phyloP scores from a whole-genome alignment of 345 rosid genomes.

The Salix koriyanagi region DNA sequence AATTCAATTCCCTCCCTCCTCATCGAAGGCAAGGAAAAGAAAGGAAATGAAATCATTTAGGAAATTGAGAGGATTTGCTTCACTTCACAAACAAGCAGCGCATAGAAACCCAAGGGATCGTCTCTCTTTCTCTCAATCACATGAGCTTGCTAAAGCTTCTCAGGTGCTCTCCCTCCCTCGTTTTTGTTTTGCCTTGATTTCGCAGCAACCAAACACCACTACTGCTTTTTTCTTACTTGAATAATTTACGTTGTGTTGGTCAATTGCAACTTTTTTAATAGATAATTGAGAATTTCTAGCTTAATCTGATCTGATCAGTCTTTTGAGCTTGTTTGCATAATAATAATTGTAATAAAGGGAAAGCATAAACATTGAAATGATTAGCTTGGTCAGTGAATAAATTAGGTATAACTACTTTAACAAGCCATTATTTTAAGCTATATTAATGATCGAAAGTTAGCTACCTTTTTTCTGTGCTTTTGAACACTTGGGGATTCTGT shows the following conservation, averaged over 20 bases:
- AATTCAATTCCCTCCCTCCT: not conserved
- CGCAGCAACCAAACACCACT: not conserved
- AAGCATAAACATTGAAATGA: not conserved
- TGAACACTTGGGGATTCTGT: not conserved
- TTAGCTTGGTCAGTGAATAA: not conserved
- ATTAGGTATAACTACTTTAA: not conserved
- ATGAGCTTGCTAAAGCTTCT: constrained; percentile 74
- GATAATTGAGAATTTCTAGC: not conserved
- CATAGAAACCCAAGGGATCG: constrained; percentile 47
- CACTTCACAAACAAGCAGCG: constrained; percentile 48
- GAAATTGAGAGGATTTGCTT: constrained; percentile 55
- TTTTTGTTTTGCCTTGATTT: not conserved
- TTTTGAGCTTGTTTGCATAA: not conserved
- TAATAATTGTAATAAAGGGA: not conserved
- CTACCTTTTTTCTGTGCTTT: not conserved
- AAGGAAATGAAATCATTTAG: constrained; percentile 65
- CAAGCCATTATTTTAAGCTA: not conserved
- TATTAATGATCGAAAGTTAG: not conserved
- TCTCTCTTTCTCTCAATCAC: constrained; percentile 42
- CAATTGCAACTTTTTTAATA: not conserved
- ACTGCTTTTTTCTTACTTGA: not conserved
- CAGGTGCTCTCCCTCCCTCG: constrained; percentile 37
- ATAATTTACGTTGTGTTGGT: not conserved
- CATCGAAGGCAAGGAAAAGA: not conserved
- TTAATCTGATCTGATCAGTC: not conserved